Evolutionary conservation across 2,329 filamentous ascomycete species (phyloP).

Genomic region (Colletotrichum orbiculare): DNA sequence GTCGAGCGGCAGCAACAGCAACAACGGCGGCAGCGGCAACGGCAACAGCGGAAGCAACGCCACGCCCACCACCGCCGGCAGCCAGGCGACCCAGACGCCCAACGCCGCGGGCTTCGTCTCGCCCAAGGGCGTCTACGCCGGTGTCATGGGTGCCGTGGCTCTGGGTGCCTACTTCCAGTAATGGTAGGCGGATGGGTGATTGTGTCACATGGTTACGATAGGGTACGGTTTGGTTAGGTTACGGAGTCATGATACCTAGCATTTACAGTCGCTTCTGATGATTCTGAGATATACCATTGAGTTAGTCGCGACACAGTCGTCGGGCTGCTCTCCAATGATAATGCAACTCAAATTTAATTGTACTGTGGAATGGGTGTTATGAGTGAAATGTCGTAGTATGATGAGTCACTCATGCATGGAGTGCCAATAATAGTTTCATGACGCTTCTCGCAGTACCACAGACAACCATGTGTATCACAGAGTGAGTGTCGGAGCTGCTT

Average conservation of each 20-base stretch:
- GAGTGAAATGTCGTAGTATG: no score
- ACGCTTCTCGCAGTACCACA: no score
- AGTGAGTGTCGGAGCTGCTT: no score
- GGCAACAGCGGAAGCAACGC: constrained; percentile 5
- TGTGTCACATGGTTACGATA: constrained; percentile 3
- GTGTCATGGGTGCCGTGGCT: constrained; percentile 30
- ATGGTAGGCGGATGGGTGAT: neutral
- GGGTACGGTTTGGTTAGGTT: neutral
- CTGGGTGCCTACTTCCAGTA: constrained; percentile 32
- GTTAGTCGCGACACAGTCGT: neutral
- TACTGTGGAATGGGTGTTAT: no score
- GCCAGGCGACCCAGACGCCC: constrained; percentile 16
- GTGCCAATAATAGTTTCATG: no score
- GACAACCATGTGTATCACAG: no score
- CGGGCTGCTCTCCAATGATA: neutral
- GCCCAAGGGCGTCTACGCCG: constrained; percentile 12
- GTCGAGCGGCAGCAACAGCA: constrained; percentile 9
- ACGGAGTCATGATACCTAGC: constrained; percentile 20
- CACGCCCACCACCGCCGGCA: neutral
- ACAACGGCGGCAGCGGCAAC: constrained; percentile 18
- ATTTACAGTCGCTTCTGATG: constrained; percentile 28
- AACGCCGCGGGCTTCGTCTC: constrained; percentile 31
- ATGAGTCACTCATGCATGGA: no score
- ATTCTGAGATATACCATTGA: neutral
- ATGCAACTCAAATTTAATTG: neutral